Evolutionary conservation across 1,139 yeast genomes (phyloP).

Genomic region (Meyerozyma elateridarum): DNA sequence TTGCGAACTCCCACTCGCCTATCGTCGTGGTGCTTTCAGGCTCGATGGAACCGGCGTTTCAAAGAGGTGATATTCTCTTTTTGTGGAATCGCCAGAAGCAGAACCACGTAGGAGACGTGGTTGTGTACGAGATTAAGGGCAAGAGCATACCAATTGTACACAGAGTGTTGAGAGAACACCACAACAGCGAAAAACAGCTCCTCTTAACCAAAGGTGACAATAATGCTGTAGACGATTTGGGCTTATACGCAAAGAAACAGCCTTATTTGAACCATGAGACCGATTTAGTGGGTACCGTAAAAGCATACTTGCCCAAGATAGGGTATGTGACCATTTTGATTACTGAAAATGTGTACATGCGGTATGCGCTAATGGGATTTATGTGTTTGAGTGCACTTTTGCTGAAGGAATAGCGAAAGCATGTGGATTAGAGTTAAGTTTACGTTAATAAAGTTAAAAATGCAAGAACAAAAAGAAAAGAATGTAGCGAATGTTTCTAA

Average conservation of each 20-base stretch:
- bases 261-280: conserved; percentile 67
- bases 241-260: conserved; percentile 75
- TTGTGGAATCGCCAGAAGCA: conserved; percentile 77
- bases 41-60: conserved; percentile 99
- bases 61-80: conserved; percentile 90
- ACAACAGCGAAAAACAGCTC: conserved; percentile 54
- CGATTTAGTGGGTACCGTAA: conserved; percentile 87
- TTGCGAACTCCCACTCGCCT: conserved; percentile 85
- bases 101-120: conserved; percentile 87
- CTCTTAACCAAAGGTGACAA: conserved; percentile 95
- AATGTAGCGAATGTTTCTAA: too few relatives aligned
- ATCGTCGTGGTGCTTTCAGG: conserved; percentile 96
- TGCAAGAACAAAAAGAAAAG: too few relatives aligned
- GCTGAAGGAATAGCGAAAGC: conserved; percentile 32
- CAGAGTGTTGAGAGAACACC: conserved; percentile 84
- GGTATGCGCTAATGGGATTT: conserved; percentile 63
- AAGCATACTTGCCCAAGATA: conserved; percentile 83
- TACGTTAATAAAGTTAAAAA: too few relatives aligned
- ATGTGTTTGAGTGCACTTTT: conserved; percentile 57
- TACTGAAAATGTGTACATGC: conserved; percentile 82
- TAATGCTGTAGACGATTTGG: conserved; percentile 86
- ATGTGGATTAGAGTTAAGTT: too few relatives aligned
- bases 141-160: conserved; percentile 93
- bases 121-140: conserved; percentile 84
- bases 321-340: conserved; percentile 90